Conservation (phyloP, 192 early-diverging fungal genomes). For the Coemansia sp. region DNA sequence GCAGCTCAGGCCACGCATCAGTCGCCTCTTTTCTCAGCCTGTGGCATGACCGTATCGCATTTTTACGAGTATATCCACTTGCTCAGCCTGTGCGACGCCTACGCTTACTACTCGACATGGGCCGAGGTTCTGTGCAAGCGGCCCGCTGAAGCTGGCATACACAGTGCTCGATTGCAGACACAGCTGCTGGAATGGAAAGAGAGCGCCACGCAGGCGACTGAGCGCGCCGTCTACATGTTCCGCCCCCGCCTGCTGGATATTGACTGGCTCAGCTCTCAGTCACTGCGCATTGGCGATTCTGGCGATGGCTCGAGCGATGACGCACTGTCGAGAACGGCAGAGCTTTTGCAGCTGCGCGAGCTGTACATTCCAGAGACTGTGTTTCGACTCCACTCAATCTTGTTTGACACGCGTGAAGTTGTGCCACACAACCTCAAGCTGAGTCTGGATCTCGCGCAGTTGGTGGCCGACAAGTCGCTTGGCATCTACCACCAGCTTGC, state of each 20-base stretch:
- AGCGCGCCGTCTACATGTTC: constrained; percentile 28
- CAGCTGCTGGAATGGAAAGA: constrained; percentile 44
- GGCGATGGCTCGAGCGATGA: neutral
- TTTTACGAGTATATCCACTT: constrained; percentile 50
- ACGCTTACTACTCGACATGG: constrained; percentile 38
- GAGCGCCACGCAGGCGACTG: constrained; percentile 9
- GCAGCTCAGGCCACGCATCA: too few relatives aligned
- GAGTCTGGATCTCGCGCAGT: constrained; percentile 55
- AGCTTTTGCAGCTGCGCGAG: constrained; percentile 50
- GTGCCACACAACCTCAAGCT: constrained; percentile 51
- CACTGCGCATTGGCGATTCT: constrained; percentile 10
- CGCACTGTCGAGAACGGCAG: constrained; percentile 12
- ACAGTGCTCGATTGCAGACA: constrained; percentile 11
- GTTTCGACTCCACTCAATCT: constrained; percentile 63
- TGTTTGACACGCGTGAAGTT: constrained; percentile 59
- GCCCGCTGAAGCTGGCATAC: constrained; percentile 4
- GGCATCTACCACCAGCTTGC: constrained; percentile 50
- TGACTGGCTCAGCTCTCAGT: constrained; percentile 29
- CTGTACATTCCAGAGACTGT: constrained; percentile 64
- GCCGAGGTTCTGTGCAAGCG: constrained; percentile 36
- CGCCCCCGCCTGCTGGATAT: constrained; percentile 29
- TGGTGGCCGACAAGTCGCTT: constrained; percentile 51
- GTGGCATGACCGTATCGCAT: constrained; percentile 6
- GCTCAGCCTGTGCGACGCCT: constrained; percentile 44
- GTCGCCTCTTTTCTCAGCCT: too few relatives aligned